These are phyloP conservation scores for Fusarium brevicatenulatum DNA, from an alignment of 2,329 filamentous ascomycete species.

Conservation along the genomic window DNA sequence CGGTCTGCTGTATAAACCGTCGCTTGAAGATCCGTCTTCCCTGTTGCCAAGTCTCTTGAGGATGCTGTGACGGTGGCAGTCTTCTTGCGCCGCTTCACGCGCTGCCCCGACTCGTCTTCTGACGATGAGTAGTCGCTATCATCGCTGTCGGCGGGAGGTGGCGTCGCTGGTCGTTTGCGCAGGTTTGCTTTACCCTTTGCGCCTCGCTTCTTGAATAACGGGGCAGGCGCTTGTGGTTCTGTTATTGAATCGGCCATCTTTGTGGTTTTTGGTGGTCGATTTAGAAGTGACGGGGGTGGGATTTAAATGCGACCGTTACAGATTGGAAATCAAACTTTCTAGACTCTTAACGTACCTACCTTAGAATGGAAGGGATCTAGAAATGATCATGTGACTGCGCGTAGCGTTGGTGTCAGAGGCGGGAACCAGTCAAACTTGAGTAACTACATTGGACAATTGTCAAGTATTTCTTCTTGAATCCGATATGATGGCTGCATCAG, in stretches of 20 bases:
- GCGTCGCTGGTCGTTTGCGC: slow-evolving; percentile 83
- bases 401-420: slow-evolving; percentile 2
- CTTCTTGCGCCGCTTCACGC: slow-evolving; percentile 82
- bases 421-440: background rate
- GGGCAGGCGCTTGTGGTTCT: slow-evolving; percentile 59
- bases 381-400: slow-evolving; percentile 30
- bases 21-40: slow-evolving; percentile 55
- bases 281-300: background rate
- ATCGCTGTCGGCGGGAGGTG: slow-evolving; percentile 72
- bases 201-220: slow-evolving; percentile 87
- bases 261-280: background rate
- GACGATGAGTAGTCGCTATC: slow-evolving; percentile 75
- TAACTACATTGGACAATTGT: background rate
- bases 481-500: background rate
- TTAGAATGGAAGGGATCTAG: slow-evolving; percentile 23
- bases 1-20: slow-evolving; percentile 71
- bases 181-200: slow-evolving; percentile 80
- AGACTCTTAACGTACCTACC: background rate
- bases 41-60: slow-evolving; percentile 57
- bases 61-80: slow-evolving; percentile 73
- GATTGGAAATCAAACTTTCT: slow-evolving; percentile 33
- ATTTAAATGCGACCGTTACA: background rate
- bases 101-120: slow-evolving; percentile 79
- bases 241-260: slow-evolving; percentile 36
- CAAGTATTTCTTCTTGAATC: background rate